Base-by-base conservation (phyloP, 495 filamentous ascomycete species). In the Penicillium simplicissimum region DNA sequence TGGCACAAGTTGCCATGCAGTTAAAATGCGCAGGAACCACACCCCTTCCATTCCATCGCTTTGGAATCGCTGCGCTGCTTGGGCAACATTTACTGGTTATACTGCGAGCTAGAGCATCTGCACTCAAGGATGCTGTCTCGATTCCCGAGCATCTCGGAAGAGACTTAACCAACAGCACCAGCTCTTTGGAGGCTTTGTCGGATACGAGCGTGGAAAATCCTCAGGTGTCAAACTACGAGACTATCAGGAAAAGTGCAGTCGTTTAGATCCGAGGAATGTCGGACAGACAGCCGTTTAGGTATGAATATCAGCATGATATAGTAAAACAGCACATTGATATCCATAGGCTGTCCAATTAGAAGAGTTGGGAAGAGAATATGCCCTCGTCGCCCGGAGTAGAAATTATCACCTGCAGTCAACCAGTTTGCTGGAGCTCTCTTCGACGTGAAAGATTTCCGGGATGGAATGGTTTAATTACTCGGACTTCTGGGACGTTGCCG, bases 241-340 rank as follows among this genome's bases (percentile, higher is more conserved):
- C 38, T 2, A 70, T 74, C 28, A 71, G 61, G n/a, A 61, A 64
- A 10, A 74, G 58, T 13, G 70, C 72, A 14, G 74, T 70, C 10
- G 76, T 38, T n/a, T n/a, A n/a, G n/a, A n/a, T n/a, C n/a, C 3
- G 13, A 65, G n/a, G 19, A 67, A 67, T 3, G 34, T 23, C 1
- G 74, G 42, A 0, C 75, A 71, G n/a, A 75, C 23, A 25, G 23
- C 1, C 23, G 23, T 57, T 23, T 78, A 51, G 0, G 58, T 43
- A 15, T n/a, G n/a, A 76, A 68, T 9, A 78, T 73, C 2, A 55
- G 47, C n/a, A 68, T 69, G 31, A 56, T 63, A 43, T 70, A 77
- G 58, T 74, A 76, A 3, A 71, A 66, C 21, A 65, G 37, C 1
- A 74, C 40, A 38, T 74, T 69, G 47, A 70, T 72, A 13, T 69